phyloP scores from a whole-genome alignment of 805 yeast species.

The Hanseniaspora pseudoguilliermondii region DNA sequence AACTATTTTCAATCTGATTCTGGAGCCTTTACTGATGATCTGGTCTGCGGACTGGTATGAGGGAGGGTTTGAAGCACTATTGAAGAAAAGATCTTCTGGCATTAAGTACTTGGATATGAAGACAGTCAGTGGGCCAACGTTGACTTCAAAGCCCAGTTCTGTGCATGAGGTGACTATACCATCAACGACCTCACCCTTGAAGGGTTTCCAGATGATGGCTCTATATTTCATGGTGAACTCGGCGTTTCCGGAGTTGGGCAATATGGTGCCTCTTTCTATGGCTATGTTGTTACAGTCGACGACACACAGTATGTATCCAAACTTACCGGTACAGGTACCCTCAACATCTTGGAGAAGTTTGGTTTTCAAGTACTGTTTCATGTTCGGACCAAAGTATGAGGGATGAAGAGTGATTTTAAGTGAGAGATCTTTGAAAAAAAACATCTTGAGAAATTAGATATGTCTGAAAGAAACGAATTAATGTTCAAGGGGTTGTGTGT shows the following conservation, averaged over 20 bases:
- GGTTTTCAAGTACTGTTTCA: conserved; percentile 84
- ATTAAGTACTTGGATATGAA: conserved; percentile 90
- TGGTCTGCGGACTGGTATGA: conserved; percentile 93
- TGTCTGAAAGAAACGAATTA: no score
- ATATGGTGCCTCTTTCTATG: conserved; percentile 83
- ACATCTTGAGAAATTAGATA: conserved; percentile 22
- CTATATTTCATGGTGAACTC: conserved; percentile 92
- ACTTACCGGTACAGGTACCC: conserved; percentile 97
- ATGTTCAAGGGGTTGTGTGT: neutral
- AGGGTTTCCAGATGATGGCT: conserved; percentile 97
- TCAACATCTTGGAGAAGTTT: conserved; percentile 90
- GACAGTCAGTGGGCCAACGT: conserved; percentile 91
- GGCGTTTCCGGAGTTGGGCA: conserved; percentile 87
- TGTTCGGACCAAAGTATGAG: conserved; percentile 92
- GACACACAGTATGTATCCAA: conserved; percentile 93
- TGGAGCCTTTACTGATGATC: conserved; percentile 83
- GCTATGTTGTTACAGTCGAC: conserved; percentile 88
- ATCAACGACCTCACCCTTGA: conserved; percentile 97
- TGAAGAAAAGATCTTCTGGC: conserved; percentile 85
- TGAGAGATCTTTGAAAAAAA: conserved; percentile 68
- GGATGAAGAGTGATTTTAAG: conserved; percentile 90
- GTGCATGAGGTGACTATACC: conserved; percentile 89
- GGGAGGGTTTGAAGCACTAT: conserved; percentile 96
- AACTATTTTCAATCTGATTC: conserved; percentile 86
- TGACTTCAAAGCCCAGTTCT: conserved; percentile 93